Conservation (phyloP, 306 rosid species). For the Alnus glutinosa region DNA sequence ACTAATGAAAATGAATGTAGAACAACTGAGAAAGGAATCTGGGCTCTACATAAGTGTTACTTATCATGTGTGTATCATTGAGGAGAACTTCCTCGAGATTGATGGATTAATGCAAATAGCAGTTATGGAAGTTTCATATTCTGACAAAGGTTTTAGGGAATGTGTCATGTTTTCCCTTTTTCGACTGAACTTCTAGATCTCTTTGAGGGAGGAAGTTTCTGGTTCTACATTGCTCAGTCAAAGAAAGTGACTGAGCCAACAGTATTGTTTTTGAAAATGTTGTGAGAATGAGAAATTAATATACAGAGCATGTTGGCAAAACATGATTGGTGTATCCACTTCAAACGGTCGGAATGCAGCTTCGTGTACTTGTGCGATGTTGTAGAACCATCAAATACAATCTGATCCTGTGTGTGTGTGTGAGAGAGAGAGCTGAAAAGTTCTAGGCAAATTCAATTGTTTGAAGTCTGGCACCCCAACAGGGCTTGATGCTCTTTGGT, state of each 20-base stretch:
- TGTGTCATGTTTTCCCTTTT: not conserved
- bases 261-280: not conserved
- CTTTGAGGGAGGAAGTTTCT: not conserved
- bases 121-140: too few species aligned
- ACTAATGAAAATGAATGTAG: not conserved
- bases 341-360: not conserved
- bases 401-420: not conserved
- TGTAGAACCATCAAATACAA: not conserved
- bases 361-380: not conserved
- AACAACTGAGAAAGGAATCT: not conserved
- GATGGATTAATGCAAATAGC: too few species aligned
- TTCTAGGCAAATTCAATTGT: not conserved
- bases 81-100: not conserved
- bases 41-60: not conserved
- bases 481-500: not conserved
- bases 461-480: too few species aligned
- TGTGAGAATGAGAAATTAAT: not conserved
- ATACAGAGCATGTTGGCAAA: not conserved
- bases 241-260: not conserved
- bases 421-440: not conserved
- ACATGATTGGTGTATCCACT: not conserved
- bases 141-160: not conserved
- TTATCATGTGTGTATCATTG: not conserved
- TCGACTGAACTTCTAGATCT: not conserved
- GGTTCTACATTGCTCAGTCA: not conserved